These are phyloP conservation scores for Berkeleyomyces basicola DNA, from an alignment of 2,329 filamentous ascomycete species.

Conservation along the genomic window DNA sequence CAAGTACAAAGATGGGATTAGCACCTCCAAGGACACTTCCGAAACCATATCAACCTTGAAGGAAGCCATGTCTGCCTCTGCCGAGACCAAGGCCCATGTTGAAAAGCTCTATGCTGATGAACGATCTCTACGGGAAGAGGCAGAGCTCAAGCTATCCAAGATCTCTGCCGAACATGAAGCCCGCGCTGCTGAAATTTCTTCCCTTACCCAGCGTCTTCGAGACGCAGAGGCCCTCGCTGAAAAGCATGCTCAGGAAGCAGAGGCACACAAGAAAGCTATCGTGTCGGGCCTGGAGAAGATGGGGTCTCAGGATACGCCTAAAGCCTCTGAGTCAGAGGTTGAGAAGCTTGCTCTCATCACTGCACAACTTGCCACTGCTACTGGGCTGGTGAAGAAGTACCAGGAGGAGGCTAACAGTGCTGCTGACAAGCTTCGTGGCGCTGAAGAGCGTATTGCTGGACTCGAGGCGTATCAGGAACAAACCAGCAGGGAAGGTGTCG, in stretches of 20 bases:
- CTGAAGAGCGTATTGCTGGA: conserved; percentile 91
- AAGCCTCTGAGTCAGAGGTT: conserved; percentile 32
- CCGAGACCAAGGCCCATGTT: conserved; percentile 57
- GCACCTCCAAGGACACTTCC: conserved; percentile 52
- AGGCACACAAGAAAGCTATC: conserved; percentile 68
- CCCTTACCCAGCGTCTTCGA: conserved; percentile 52
- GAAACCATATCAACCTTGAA: conserved; percentile 59
- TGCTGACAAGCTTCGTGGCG: conserved; percentile 74
- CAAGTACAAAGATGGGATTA: conserved; percentile 49
- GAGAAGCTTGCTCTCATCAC: conserved; percentile 61
- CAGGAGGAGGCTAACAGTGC: conserved; percentile 76
- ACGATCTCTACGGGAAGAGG: conserved; percentile 51
- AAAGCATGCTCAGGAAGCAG: conserved; percentile 73
- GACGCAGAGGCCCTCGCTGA: conserved; percentile 82
- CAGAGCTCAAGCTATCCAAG: conserved; percentile 60
- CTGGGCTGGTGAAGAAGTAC: conserved; percentile 68
- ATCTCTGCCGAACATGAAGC: conserved; percentile 74
- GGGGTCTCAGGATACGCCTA: conserved; percentile 34
- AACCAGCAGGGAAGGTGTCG: conserved; percentile 79
- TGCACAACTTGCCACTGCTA: conserved; percentile 62
- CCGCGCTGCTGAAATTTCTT: conserved; percentile 59
- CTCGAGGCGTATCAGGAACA: conserved; percentile 96
- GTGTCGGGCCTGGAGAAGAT: conserved; percentile 69
- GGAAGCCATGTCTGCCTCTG: conserved; percentile 61
- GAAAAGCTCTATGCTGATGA: conserved; percentile 77